A percentile compares a stretch with the other conserved stretches of the same genome.
Evolutionary conservation across 2,329 filamentous ascomycete species (phyloP).

Genomic region (Zymoseptoria crescenta): DNA sequence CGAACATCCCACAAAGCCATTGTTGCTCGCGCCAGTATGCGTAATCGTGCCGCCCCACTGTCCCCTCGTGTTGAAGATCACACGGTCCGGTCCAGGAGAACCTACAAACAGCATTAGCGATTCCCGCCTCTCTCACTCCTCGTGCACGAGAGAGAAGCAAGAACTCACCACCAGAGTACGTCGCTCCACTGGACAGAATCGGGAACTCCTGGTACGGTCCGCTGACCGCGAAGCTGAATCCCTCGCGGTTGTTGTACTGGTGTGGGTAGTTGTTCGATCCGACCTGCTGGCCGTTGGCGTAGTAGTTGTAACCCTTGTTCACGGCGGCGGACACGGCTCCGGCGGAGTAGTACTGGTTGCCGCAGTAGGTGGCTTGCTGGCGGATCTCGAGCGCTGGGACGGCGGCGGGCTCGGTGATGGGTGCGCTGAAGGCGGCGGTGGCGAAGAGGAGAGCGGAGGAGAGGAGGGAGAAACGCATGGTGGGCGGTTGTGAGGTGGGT

Average conservation of each 20-base stretch:
- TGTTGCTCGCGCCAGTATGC: conserved; percentile 60
- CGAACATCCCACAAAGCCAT: conserved; percentile 59
- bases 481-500: conserved; percentile 3
- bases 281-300: conserved; percentile 30
- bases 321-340: conserved; percentile 44
- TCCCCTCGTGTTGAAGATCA: conserved; percentile 53
- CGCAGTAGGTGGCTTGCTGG: conserved; percentile 47
- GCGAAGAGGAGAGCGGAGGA: conserved; percentile 24
- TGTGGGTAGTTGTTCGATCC: conserved; percentile 30
- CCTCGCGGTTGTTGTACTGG: conserved; percentile 37
- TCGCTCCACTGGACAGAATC: conserved; percentile 36
- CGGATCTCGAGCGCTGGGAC: conserved; percentile 21
- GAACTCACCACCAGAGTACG: conserved; percentile 48
- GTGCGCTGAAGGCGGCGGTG: conserved; percentile 21
- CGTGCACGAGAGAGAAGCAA: conserved; percentile 17
- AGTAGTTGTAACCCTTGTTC: conserved; percentile 45
- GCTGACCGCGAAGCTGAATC: conserved; percentile 50
- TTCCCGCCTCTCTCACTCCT: neutral
- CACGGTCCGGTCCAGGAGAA: conserved; percentile 58
- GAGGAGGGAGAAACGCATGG: conserved; percentile 25
- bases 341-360: conserved; percentile 45
- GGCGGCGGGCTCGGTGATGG: conserved; percentile 22
- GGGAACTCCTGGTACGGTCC: conserved; percentile 60
- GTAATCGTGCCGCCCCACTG: conserved; percentile 58
- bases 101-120: conserved; percentile 34